Conservation (phyloP, 768 basidiomycete genomes). For the Phlebiopsis flavidoalba region DNA sequence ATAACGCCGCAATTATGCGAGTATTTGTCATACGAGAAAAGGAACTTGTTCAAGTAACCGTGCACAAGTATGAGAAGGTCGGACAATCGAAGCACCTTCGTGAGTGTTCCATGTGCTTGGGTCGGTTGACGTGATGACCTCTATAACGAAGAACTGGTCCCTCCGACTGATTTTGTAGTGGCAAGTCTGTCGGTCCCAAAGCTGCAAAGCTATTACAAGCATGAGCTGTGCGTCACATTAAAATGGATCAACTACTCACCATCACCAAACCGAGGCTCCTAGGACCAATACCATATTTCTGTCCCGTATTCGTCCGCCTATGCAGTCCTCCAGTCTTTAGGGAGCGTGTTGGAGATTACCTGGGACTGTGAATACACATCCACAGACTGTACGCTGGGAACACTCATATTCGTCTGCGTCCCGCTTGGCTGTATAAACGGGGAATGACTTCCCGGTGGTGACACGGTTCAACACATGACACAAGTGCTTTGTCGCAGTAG, state of each 20-base stretch:
- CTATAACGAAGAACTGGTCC: constrained; percentile 55
- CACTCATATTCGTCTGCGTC: constrained; percentile 36
- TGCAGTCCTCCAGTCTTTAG: constrained; percentile 10
- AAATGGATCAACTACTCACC: constrained; percentile 29
- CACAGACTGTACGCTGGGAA: constrained; percentile 31
- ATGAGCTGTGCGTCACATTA: not conserved
- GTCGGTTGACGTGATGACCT: constrained; percentile 35
- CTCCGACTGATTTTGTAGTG: constrained; percentile 48
- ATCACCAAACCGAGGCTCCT: constrained; percentile 45
- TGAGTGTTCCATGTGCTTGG: constrained; percentile 42
- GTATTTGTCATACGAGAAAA: constrained; percentile 44
- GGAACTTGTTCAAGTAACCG: constrained; percentile 61
- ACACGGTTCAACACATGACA: constrained; percentile 49
- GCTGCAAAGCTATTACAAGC: not conserved
- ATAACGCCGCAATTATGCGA: constrained; percentile 40
- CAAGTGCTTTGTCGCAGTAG: constrained; percentile 40
- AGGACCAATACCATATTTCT: constrained; percentile 49
- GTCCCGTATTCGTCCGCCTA: constrained; percentile 14
- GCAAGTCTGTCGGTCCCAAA: constrained; percentile 17
- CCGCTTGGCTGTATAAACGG: constrained; percentile 1
- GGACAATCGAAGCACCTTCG: constrained; percentile 44
- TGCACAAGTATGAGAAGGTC: constrained; percentile 52
- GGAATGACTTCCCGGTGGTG: constrained; percentile 27
- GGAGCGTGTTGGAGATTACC: constrained; percentile 35
- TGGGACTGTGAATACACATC: constrained; percentile 44